Base-by-base conservation (phyloP, 2,329 filamentous ascomycete genomes). In the Coniella lustricola region DNA sequence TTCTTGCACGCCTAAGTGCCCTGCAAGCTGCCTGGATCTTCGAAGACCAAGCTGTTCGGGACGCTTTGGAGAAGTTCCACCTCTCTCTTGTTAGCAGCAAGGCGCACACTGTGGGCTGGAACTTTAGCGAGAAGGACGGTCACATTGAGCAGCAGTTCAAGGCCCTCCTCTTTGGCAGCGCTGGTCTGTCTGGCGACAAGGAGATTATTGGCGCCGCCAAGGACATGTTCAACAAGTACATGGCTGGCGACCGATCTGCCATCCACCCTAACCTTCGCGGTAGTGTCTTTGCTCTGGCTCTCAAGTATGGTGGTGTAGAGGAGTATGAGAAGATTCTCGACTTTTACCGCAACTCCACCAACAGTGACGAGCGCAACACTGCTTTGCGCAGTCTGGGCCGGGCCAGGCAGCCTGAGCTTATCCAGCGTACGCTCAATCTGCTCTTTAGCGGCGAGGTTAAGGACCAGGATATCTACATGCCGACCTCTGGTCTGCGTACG, bases 131-230 rank as follows among this genome's bases (percentile, higher is more conserved):
- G 21, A 77, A 76, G 3, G 91, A 97, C 59, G 88, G 86, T 43
- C 90, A 96, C 63, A 84, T 96, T 56, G 77, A 90, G 64, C 90
- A 95, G 66, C 90, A 96, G 64, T 94, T 95, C 77, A 97, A 97
- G 74, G 83, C 82, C 13, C 79, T 96, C 63, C 78, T 96, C 64
- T 97, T 97, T 63, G 86, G 87, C 53, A 81, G 77, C 57, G 89
- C 91, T 44, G 91, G 90, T 50, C 73, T 88, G 56, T 78, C 83
- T 39, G 90, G 89, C 31, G 91, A 97, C 60, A 73, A 90, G 59
- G 74, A 77, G 56, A 80, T 95, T 53, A 80, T 91, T 61, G 76
- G 81, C 43, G 88, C 89, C 7, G 85, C 90, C 7, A 85, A 90
- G 68, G 87, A 90, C 22, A 94, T 96, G 86, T 95, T 96, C 64